phyloP scores from a whole-genome alignment of 2,329 filamentous ascomycete species.

The Acarospora socialis region DNA sequence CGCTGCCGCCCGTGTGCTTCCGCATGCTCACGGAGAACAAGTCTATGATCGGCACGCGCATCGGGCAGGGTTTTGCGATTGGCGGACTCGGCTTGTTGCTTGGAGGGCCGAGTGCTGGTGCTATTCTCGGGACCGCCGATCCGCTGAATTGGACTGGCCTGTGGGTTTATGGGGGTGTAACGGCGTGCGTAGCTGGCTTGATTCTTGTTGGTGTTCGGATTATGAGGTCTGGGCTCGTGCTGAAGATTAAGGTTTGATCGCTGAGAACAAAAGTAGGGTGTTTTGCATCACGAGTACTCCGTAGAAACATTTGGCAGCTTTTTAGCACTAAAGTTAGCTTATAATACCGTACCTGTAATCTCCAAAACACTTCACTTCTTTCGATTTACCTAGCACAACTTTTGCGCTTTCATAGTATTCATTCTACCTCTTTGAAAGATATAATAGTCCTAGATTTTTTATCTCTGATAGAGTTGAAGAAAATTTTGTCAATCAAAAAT shows the following conservation, averaged over 20 bases:
- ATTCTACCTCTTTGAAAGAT: no score
- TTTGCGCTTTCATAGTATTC: no score
- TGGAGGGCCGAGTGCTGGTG: slow-evolving; percentile 20
- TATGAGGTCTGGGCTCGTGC: slow-evolving; percentile 2
- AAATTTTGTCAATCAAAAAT: no score
- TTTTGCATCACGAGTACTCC: no score
- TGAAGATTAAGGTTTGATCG: slow-evolving; percentile 8
- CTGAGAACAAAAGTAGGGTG: no score
- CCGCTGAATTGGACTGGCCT: slow-evolving; percentile 10
- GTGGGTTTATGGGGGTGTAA: slow-evolving; percentile 10
- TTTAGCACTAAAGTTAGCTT: no score
- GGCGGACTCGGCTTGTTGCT: slow-evolving; percentile 17
- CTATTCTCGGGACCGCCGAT: slow-evolving; percentile 15
- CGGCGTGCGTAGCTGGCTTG: slow-evolving; percentile 2
- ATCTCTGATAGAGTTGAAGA: no score
- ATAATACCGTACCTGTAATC: no score
- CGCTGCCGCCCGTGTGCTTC: slow-evolving; percentile 23
- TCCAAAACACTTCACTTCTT: no score
- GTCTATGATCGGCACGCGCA: slow-evolving; percentile 23
- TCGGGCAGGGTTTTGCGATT: slow-evolving; percentile 23
- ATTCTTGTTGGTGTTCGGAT: slow-evolving; percentile 5
- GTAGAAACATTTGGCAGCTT: no score
- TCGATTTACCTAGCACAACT: no score
- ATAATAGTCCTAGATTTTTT: no score
- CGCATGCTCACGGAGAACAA: slow-evolving; percentile 23